Percentiles rank a stretch among this genome's conserved stretches.
Evolutionary conservation across 2,329 filamentous ascomycete genomes (phyloP).

Genomic region (Sporothrix euskadiensis): DNA sequence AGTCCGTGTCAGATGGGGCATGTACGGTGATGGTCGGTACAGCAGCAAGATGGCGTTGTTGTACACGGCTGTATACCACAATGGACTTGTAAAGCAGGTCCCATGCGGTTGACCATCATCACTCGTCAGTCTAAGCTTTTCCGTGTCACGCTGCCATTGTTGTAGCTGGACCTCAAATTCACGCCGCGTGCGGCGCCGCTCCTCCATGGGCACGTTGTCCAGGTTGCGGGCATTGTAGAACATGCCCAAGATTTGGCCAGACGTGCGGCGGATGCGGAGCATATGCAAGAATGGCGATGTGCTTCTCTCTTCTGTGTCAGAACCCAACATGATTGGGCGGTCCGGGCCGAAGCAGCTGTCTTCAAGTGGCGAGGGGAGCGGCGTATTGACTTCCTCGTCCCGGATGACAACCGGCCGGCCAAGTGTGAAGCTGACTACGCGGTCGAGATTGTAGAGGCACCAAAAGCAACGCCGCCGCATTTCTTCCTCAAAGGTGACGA

Average conservation of each 20-base stretch:
- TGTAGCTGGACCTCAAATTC: background rate
- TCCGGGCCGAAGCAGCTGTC: conserved; percentile 27
- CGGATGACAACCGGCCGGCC: conserved; percentile 25
- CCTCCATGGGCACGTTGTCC: background rate
- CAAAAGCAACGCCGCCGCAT: conserved; percentile 28
- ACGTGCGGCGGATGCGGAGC: background rate
- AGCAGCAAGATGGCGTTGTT: conserved; percentile 29
- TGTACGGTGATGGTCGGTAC: conserved; percentile 27
- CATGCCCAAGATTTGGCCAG: background rate
- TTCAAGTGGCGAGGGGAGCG: conserved; percentile 25
- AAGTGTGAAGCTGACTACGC: conserved; percentile 27
- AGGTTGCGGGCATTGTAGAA: background rate
- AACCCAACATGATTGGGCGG: background rate
- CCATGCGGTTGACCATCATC: background rate
- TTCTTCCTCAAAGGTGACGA: conserved; percentile 22
- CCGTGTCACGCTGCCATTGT: background rate
- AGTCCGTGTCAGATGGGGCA: conserved; percentile 20
- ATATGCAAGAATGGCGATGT: conserved; percentile 3
- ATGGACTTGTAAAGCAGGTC: background rate
- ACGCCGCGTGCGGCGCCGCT: background rate
- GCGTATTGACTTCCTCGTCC: conserved; percentile 30
- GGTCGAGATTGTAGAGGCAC: conserved; percentile 30
- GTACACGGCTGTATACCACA: conserved; percentile 29
- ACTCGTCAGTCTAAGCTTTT: background rate
- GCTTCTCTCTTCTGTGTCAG: background rate